A percentile compares a stretch with the other conserved stretches of the same genome.
These are phyloP conservation scores for Penicillium sp. DNA, from an alignment of 2,329 filamentous ascomycete species.

Conservation along the genomic window DNA sequence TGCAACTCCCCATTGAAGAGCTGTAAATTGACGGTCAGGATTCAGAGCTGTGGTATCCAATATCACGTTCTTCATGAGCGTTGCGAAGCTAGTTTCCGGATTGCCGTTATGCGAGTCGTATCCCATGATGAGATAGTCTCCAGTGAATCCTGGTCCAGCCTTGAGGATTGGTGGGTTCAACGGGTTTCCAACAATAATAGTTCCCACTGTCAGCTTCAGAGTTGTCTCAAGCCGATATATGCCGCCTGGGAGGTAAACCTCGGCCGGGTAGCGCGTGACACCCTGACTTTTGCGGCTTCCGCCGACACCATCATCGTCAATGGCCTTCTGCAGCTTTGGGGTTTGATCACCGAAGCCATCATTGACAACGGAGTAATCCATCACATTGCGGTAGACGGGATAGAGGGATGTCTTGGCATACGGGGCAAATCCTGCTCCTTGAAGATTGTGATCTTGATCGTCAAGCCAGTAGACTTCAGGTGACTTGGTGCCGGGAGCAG, in stretches of 20 bases:
- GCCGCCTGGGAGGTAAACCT: slow-evolving; percentile 32
- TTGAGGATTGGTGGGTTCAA: slow-evolving; percentile 31
- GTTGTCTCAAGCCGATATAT: slow-evolving; percentile 27
- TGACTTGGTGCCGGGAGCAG: slow-evolving; percentile 3
- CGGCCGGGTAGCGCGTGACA: slow-evolving; percentile 27
- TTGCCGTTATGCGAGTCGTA: slow-evolving; percentile 24
- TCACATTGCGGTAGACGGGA: slow-evolving; percentile 31
- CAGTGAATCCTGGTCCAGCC: slow-evolving; percentile 25
- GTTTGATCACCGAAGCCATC: slow-evolving; percentile 30
- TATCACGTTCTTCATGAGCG: slow-evolving; percentile 33
- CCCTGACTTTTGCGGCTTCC: slow-evolving; percentile 28
- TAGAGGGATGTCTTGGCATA: slow-evolving; percentile 18
- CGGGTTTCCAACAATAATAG: slow-evolving; percentile 35
- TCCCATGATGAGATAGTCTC: slow-evolving; percentile 31
- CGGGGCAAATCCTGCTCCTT: slow-evolving; percentile 26
- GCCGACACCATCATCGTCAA: slow-evolving; percentile 29
- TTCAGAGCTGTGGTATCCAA: slow-evolving; percentile 31
- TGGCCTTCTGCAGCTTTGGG: slow-evolving; percentile 26
- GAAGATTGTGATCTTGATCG: slow-evolving; percentile 26
- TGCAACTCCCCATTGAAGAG: slow-evolving; percentile 37
- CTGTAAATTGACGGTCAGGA: slow-evolving; percentile 20
- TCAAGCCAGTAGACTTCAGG: slow-evolving; percentile 26
- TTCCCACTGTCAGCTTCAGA: slow-evolving; percentile 30
- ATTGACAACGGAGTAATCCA: slow-evolving; percentile 26
- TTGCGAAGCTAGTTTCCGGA: slow-evolving; percentile 34